These are phyloP conservation scores for Exophiala alcalophila DNA, from an alignment of 2,329 filamentous ascomycete species.

Conservation along the genomic window DNA sequence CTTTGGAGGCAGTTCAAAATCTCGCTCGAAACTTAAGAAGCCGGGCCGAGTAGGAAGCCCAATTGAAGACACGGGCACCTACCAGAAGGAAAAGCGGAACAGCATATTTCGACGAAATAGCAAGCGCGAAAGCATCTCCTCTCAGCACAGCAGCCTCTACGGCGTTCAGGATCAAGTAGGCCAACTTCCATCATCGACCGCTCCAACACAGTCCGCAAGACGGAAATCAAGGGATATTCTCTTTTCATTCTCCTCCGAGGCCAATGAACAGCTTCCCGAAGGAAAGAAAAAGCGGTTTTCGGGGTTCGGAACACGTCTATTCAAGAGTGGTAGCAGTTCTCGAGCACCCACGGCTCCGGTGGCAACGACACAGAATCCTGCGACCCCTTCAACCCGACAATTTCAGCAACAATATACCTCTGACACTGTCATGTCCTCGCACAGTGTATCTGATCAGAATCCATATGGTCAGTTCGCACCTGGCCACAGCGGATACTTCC, in stretches of 20 bases:
- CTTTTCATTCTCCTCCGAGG: conserved; percentile 11
- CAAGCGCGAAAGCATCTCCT: conserved; percentile 23
- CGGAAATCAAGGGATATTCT: conserved; percentile 15
- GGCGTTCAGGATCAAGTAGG: conserved; percentile 16
- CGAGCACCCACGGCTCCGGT: conserved; percentile 4
- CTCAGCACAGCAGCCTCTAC: conserved; percentile 20
- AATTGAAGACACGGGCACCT: conserved; percentile 1
- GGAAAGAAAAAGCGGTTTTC: conserved; percentile 28
- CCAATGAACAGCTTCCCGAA: conserved; percentile 8
- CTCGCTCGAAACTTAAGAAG: conserved; percentile 22
- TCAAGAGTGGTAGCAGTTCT: conserved; percentile 17
- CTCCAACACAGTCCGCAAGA: conserved; percentile 9
- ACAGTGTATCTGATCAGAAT: conserved; percentile 13
- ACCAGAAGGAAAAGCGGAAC: conserved; percentile 20
- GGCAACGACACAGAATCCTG: conserved; percentile 1
- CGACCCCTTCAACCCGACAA: not conserved
- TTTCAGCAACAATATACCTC: conserved; percentile 1
- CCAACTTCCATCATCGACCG: conserved; percentile 15
- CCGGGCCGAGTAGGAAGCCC: conserved; percentile 2
- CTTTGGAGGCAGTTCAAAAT: conserved; percentile 19
- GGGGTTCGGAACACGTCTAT: conserved; percentile 19
- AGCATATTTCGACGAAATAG: conserved; percentile 20
- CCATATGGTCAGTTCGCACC: conserved; percentile 6
- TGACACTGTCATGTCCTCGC: conserved; percentile 15
- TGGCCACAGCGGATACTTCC: conserved; percentile 8